Percentiles rank a stretch among this genome's conserved stretches.
These are phyloP conservation scores for Simplicillium sp. DNA, from an alignment of 2,329 filamentous ascomycete genomes.

Conservation along the genomic window DNA sequence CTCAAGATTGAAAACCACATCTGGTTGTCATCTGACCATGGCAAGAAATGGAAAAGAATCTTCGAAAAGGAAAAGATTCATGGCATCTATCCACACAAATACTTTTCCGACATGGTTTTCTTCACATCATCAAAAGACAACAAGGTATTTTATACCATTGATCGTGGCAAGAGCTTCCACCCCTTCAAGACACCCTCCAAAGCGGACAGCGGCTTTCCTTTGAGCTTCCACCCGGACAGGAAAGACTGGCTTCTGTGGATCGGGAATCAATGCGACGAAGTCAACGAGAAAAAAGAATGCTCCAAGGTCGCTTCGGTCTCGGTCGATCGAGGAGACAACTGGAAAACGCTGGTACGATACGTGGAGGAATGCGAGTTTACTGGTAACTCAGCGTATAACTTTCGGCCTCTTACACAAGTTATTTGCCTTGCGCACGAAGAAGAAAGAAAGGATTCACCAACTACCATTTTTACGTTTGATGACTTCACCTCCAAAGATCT, in stretches of 20 bases:
- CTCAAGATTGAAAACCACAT: constrained; percentile 43
- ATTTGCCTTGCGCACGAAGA: constrained; percentile 48
- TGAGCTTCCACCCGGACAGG: constrained; percentile 75
- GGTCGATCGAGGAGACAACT: constrained; percentile 69
- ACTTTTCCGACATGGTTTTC: constrained; percentile 78
- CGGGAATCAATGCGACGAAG: constrained; percentile 58
- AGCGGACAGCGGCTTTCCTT: constrained; percentile 30
- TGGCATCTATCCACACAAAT: constrained; percentile 65
- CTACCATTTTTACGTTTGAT: constrained; percentile 66
- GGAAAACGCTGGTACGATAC: constrained; percentile 65
- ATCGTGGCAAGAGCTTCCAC: constrained; percentile 67
- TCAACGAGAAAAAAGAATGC: constrained; percentile 45
- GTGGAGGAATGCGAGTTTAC: constrained; percentile 84
- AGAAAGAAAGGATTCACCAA: constrained; percentile 48
- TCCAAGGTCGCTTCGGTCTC: constrained; percentile 68
- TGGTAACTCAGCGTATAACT: constrained; percentile 48
- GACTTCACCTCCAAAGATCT: constrained; percentile 56
- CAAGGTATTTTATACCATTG: constrained; percentile 67
- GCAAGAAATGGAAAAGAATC: constrained; percentile 70
- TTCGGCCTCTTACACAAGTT: constrained; percentile 44
- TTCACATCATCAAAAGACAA: constrained; percentile 62
- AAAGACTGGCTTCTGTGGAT: constrained; percentile 92
- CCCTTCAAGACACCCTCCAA: constrained; percentile 61
- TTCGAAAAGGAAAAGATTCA: constrained; percentile 61
- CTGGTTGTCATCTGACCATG: constrained; percentile 74